Evolutionary conservation across 176 grass and related monocot genomes (phyloP), one percentile per base, ranked within the genome.

Genomic region (Leersia perrieri): DNA sequence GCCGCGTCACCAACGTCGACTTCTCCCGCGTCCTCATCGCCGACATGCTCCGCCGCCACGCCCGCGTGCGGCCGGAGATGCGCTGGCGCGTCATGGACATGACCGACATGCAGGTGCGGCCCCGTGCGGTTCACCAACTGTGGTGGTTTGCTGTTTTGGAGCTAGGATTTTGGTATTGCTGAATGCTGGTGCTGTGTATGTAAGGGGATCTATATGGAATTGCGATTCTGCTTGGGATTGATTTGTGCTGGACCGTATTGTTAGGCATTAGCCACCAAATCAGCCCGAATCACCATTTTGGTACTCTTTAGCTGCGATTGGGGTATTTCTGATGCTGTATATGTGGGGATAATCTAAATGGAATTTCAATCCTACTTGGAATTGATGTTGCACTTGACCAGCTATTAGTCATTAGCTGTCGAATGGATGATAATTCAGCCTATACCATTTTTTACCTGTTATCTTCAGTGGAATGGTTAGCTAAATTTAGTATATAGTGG

Each of bases 1-100:
- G 51, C 38, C 87, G 70, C 81, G 82, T 92, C 60, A 93, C 92
- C 78, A 98, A 98, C 75, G 82, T 98, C n/a, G 92, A 98, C 75
- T 98, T 98, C 84, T 98, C 92, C 57, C 91, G 90, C 72, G 84
- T 98, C 72, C 84, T 95, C 69, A 73, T 98, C 20, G 86, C 90
- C 58, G 92, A 95, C 86, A 98, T 95, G 92, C 89, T 98, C 79
- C 83, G 88, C 61, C 86, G 92, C 28, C 88, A 95, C 47, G 84
- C 91, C 14, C 92, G 95, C 15, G 84, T 80, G 15, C 81, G 90
- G 3, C 95, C 92, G 22, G 92, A 95, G 90, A 98, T 98, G 95
- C 84, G 93, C 8, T 98, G 96, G 96, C 90, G 87, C 34, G 89
- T 95, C 70, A 98, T 98, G 92, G 96, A 98, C 86, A 95, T 98